Percentiles rank a stretch among this genome's conserved stretches.
These are phyloP conservation scores for Microthyrium microscopicum DNA, from an alignment of 2,329 filamentous ascomycete genomes.

Conservation along the genomic window DNA sequence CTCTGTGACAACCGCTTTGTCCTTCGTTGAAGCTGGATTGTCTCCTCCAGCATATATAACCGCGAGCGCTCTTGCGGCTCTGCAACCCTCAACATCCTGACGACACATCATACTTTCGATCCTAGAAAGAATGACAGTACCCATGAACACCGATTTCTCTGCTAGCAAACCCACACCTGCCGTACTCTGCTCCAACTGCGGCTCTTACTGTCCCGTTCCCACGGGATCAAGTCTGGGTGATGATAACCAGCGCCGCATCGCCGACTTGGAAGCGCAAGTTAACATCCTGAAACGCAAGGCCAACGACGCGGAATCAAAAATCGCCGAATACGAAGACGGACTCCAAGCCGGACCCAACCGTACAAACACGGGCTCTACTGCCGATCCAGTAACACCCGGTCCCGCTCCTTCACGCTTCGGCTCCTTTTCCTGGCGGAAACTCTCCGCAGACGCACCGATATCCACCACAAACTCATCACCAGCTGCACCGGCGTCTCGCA, in stretches of 20 bases:
- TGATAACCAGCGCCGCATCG: conserved; percentile 40
- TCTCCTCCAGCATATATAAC: too few species aligned
- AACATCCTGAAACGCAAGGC: conserved; percentile 54
- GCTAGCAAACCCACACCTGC: conserved; percentile 17
- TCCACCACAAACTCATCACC: conserved; percentile 12
- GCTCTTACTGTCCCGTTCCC: conserved; percentile 22
- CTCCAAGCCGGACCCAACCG: conserved; percentile 23
- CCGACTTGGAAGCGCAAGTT: conserved; percentile 56
- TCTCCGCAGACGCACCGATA: conserved; percentile 11
- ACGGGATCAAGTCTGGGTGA: conserved; percentile 15
- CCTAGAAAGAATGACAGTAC: too few species aligned
- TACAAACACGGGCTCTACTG: conserved; percentile 1
- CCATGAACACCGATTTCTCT: too few species aligned
- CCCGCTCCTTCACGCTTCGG: conserved; percentile 9
- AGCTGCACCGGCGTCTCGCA: conserved; percentile 13
- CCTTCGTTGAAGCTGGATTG: too few species aligned
- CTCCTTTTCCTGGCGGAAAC: conserved; percentile 22
- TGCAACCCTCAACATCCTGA: too few species aligned
- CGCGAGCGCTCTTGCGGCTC: too few species aligned
- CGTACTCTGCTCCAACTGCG: conserved; percentile 18
- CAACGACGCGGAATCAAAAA: conserved; percentile 41
- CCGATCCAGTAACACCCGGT: conserved; percentile 10
- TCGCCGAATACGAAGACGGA: conserved; percentile 69
- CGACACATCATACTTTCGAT: too few species aligned
- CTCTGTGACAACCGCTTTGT: too few species aligned